Base-by-base conservation (phyloP, 1,284 basidiomycete species). In the Trametes sp. region DNA sequence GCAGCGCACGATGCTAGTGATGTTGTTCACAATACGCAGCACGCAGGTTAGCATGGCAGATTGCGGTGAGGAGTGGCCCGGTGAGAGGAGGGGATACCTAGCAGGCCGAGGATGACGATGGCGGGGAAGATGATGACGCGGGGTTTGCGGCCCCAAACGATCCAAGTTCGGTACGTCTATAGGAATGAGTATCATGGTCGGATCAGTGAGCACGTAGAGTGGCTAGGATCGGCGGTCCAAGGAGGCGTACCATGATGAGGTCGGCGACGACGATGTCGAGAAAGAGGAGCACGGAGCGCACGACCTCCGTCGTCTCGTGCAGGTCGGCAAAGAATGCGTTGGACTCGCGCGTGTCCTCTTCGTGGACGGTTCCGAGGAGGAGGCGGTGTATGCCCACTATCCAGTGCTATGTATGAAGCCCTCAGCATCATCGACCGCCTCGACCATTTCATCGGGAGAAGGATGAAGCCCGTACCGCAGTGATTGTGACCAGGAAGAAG, bases 101-200 rank as follows among this genome's bases (percentile, higher is more conserved):
- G 23, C 1, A 56, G 46, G 6, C 54, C 54, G 13, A 23, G 5
- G 33, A 48, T 36, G 33, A 44, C 48, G 44, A 38, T 24, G 38
- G 48, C 19, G 19, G 63, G 63, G 24, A 59, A 44, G n/a, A 64
- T 24, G 5, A 61, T 33, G 2, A 61, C 54, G 35, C 36, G 24
- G 21, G 13, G 26, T n/a, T 52, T 48, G n/a, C 54, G 35, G 16
- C 24, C 10, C 62, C 62, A 63, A 2, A 63, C 49, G 6, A 59
- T 31, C 62, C 62, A 63, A 14, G 59, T 48, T 13, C 62, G 62
- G 29, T 63, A 59, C 1, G 54, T 57, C 54, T 56, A 21, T 0
- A 9, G 14, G 16, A 11, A 5, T 9, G 28, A 35, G 14, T 19
- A 41, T 48, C 6, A 16, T 24, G 42, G 23, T 7, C 6, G 7